Conservation (phyloP, 2,329 filamentous ascomycete species). For the Alternaria gaisen region DNA sequence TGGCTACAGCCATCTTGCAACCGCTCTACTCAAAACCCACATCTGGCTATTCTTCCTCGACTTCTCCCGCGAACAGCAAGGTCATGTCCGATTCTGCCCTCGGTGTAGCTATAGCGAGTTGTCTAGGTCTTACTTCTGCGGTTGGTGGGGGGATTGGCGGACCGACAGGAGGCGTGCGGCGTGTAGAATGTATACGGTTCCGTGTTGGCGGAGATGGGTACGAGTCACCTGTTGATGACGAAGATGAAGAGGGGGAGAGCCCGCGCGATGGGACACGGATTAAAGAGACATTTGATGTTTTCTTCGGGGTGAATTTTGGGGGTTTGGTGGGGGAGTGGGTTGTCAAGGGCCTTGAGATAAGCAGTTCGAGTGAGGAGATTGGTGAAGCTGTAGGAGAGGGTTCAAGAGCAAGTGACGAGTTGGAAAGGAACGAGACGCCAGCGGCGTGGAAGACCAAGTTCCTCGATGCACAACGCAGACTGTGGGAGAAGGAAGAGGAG, state of each 20-base stretch:
- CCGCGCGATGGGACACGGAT: constrained; percentile 23
- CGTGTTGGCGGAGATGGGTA: constrained; percentile 52
- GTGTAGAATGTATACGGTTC: constrained; percentile 55
- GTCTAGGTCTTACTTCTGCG: constrained; percentile 48
- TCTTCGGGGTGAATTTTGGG: constrained; percentile 54
- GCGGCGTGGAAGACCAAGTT: constrained; percentile 48
- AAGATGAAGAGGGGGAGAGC: constrained; percentile 43
- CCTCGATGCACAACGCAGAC: constrained; percentile 42
- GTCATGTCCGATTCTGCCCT: constrained; percentile 49
- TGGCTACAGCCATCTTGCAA: constrained; percentile 56
- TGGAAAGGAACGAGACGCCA: constrained; percentile 22
- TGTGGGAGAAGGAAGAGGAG: constrained; percentile 50
- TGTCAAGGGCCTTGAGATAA: constrained; percentile 49
- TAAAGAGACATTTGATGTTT: constrained; percentile 56
- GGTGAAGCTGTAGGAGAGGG: constrained; percentile 5
- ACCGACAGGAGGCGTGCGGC: constrained; percentile 46
- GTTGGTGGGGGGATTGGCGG: constrained; percentile 51
- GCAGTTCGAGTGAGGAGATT: not conserved
- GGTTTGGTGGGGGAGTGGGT: constrained; percentile 54
- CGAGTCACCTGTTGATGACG: constrained; percentile 53
- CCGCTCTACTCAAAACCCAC: constrained; percentile 47
- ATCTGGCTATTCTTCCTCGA: constrained; percentile 15
- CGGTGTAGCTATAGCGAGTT: constrained; percentile 54
- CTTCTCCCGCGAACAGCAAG: constrained; percentile 30
- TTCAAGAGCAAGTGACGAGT: constrained; percentile 21